phyloP scores from a whole-genome alignment of 768 basidiomycete species.

The Tulasnella sp. region DNA sequence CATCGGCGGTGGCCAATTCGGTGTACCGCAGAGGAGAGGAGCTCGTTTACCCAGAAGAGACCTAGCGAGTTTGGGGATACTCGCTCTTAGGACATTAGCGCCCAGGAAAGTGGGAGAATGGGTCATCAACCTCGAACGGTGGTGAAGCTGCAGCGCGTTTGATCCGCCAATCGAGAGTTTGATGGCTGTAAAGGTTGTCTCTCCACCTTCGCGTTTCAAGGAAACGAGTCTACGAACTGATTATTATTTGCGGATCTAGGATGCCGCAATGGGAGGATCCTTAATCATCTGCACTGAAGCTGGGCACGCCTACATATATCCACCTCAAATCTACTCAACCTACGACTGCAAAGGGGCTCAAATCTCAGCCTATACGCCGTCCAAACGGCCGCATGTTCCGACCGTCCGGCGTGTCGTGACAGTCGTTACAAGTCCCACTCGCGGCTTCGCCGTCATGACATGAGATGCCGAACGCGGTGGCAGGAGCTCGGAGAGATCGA shows the following conservation, averaged over 20 bases:
- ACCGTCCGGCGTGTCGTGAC: slow-evolving; percentile 73
- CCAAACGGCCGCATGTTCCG: slow-evolving; percentile 72
- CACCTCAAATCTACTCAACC: slow-evolving; percentile 40
- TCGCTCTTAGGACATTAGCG: slow-evolving; percentile 58
- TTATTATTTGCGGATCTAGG: slow-evolving; percentile 36
- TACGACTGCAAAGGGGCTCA: slow-evolving; percentile 21
- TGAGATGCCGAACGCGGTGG: slow-evolving; percentile 62
- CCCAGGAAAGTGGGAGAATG: slow-evolving; percentile 25
- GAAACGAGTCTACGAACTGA: background rate
- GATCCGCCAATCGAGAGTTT: slow-evolving; percentile 83
- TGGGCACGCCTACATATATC: slow-evolving; percentile 85
- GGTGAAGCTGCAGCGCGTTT: slow-evolving; percentile 73
- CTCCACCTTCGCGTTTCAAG: too few relatives aligned
- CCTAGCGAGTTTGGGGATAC: slow-evolving; percentile 80
- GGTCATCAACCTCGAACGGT: slow-evolving; percentile 16
- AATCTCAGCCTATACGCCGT: slow-evolving; percentile 24
- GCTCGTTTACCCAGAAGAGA: slow-evolving; percentile 66
- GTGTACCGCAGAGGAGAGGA: slow-evolving; percentile 57
- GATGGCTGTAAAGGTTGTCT: slow-evolving; percentile 61
- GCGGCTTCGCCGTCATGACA: slow-evolving; percentile 78
- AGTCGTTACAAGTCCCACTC: slow-evolving; percentile 79
- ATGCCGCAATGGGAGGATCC: slow-evolving; percentile 83
- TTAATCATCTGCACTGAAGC: slow-evolving; percentile 90
- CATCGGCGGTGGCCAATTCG: slow-evolving; percentile 58
- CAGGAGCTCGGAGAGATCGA: slow-evolving; percentile 50